phyloP scores from a whole-genome alignment of 495 filamentous ascomycete genomes.

The Clohesyomyces aquaticus region DNA sequence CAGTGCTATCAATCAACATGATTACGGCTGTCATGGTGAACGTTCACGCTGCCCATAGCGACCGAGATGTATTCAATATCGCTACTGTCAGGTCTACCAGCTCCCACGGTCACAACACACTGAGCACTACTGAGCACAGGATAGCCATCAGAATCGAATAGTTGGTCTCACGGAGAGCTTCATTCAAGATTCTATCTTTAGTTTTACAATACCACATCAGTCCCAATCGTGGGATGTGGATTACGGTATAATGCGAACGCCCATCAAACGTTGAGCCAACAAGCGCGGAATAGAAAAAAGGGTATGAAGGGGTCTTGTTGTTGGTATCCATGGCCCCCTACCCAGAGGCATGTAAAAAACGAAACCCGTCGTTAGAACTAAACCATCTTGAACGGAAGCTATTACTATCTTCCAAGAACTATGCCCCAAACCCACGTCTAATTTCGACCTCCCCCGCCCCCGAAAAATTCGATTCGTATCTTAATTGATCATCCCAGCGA shows the following conservation, averaged over 20 bases:
- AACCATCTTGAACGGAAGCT: slow-evolving; percentile 26
- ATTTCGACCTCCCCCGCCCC: background rate
- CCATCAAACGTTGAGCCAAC: too few species aligned
- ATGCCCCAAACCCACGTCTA: background rate
- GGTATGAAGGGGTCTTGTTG: slow-evolving; percentile 32
- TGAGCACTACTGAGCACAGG: background rate
- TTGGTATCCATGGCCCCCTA: slow-evolving; percentile 3
- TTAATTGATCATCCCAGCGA: slow-evolving; percentile 32
- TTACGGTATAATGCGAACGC: slow-evolving; percentile 38
- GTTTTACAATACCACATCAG: slow-evolving; percentile 25
- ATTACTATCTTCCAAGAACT: slow-evolving; percentile 36
- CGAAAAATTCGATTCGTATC: too few species aligned
- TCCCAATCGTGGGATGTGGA: background rate
- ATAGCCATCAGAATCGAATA: slow-evolving; percentile 10
- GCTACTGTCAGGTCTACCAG: background rate
- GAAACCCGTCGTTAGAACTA: slow-evolving; percentile 26
- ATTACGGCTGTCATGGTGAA: background rate
- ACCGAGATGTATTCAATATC: background rate
- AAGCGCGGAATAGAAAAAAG: slow-evolving; percentile 20
- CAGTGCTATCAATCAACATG: background rate
- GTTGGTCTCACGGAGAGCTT: slow-evolving; percentile 33
- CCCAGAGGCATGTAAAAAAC: slow-evolving; percentile 30
- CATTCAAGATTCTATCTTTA: slow-evolving; percentile 36
- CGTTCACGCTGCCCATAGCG: background rate
- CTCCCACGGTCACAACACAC: background rate